Base-by-base conservation (phyloP, 2,329 filamentous ascomycete species). In the Verticillium alfalfae region DNA sequence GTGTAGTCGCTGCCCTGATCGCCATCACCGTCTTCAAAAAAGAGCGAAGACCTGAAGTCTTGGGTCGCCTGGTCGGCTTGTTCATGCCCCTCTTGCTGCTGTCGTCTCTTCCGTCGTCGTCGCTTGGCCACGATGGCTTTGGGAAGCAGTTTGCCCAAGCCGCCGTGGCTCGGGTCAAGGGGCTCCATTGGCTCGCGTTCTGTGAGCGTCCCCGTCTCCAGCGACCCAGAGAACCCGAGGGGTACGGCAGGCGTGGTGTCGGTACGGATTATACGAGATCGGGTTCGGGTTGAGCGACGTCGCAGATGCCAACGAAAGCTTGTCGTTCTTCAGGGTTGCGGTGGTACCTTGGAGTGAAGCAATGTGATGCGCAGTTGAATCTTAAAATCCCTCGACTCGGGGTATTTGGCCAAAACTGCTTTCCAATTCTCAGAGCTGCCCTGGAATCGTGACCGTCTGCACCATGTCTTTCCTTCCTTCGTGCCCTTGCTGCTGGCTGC, bases 131-230 rank as follows among this genome's bases (percentile, higher is more conserved):
- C 73, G 60, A 86, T 77, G 41, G 78, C 75, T 68, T 81, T 84
- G 59, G 83, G 78, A 39, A 87, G 72, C 36, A 87, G 76, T 72
- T 84, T 86, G 62, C 75, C 78, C 54, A 84, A 72, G 13, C 76
- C 74, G 64, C 71, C 76, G 60, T 63, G 57, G 58, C 60, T 58
- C 26, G 57, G 10, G 22, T 49, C 22, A 37, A 16, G 22, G 22
- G 45, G 39, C 38, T 52, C 45, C 45, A 52, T 52, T 52, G 18
- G 45, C 18, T 52, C 45, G 45, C 3, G 10, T 12, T 12, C 12
- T 16, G 16, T 9, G 5, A 45, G 1, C 10, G 18, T n/a, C 8
- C 45, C 22, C 45, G 9, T 37, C 36, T 37, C 13, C 2, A 37
- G n/a, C 45, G n/a, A 52, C 37, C 37, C 6, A 52, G 10, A 5